Evolutionary conservation across 768 basidiomycete species (phyloP), one percentile per base, ranked within the genome.

Genomic region (Amanita exitialis): DNA sequence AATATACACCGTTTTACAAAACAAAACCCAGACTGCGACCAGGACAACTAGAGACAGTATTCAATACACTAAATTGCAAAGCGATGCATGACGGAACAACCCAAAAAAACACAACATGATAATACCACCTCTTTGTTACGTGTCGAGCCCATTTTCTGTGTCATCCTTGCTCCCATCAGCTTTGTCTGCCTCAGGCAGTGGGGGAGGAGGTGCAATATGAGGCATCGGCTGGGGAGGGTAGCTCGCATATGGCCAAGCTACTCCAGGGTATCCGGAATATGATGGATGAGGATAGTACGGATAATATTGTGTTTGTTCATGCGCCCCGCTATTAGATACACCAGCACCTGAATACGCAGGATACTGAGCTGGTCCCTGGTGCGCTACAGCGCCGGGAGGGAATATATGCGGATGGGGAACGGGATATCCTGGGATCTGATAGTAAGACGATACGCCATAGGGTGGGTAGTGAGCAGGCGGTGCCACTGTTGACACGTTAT

Each of bases 391-490:
- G 16, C 23, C 20, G 1, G 51, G 51, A 13, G 52, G 52, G 21
- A 35, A 51, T 6, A 51, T 36, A 21, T 53, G 52, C 5, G 52
- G 51, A 45, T 52, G 51, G 16, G 42, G 49, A 8, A 50, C 7
- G 34, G 49, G 50, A 16, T 51, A 51, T 34, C 50, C 50, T 16
- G 50, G 52, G 18, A 53, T 27, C 35, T 53, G 46, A n/a, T 46
- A 47, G 35, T 39, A 53, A 6, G 32, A 21, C 0, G 63, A 52
- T 18, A 62, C 47, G 9, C 65, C 55, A 30, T 69, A 69, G 10
- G 63, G 61, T n/a, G 62, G 34, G 38, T 66, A 68, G 32, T 64
- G 65, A 4, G 66, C 37, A 6, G 21, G 44, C 21, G 44, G 44
- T 13, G 52, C 44, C 21, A 32, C 57, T 2, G 61, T 23, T 4